A percentile compares a stretch with the other conserved stretches of the same genome.
Evolutionary conservation across 2,329 filamentous ascomycete genomes (phyloP).

Genomic region (Paracamarosporium sp.): DNA sequence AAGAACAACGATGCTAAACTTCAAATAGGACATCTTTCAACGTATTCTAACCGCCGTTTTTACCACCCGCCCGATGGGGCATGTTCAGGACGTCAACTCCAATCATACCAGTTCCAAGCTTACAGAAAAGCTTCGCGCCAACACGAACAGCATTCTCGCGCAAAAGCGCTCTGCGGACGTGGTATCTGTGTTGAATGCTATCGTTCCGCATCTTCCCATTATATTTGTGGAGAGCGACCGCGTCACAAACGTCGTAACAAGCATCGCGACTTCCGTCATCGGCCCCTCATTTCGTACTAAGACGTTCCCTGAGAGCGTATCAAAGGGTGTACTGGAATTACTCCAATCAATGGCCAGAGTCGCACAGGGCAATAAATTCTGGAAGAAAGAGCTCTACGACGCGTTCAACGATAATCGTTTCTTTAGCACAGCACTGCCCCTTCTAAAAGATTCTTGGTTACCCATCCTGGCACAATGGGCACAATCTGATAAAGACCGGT

Average conservation of each 20-base stretch:
- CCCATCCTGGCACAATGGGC: constrained; percentile 84
- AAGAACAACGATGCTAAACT: constrained; percentile 21
- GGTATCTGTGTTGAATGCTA: constrained; percentile 76
- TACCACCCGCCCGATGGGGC: constrained; percentile 81
- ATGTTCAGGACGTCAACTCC: constrained; percentile 64
- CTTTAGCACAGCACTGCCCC: constrained; percentile 71
- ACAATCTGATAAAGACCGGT: constrained; percentile 83
- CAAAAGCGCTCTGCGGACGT: constrained; percentile 64
- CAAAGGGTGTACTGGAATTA: constrained; percentile 72
- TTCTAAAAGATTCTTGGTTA: constrained; percentile 80
- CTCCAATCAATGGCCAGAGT: constrained; percentile 79
- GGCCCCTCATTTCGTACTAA: constrained; percentile 83
- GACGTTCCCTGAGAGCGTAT: constrained; percentile 84
- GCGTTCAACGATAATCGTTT: constrained; percentile 90
- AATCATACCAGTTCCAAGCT: constrained; percentile 36
- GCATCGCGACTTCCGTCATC: constrained; percentile 83
- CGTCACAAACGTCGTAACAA: constrained; percentile 76
- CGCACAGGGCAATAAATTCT: constrained; percentile 81
- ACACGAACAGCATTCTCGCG: constrained; percentile 48
- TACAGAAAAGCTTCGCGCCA: constrained; percentile 23
- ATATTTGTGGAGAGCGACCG: constrained; percentile 88
- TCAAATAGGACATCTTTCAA: constrained; percentile 79
- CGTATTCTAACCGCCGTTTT: constrained; percentile 91
- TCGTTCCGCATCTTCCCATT: constrained; percentile 80
- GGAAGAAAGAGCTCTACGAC: constrained; percentile 91